Evolutionary conservation across 2,329 filamentous ascomycete genomes (phyloP), one percentile per base, ranked within the genome.

Genomic region (Dothideomycetidae sp.): DNA sequence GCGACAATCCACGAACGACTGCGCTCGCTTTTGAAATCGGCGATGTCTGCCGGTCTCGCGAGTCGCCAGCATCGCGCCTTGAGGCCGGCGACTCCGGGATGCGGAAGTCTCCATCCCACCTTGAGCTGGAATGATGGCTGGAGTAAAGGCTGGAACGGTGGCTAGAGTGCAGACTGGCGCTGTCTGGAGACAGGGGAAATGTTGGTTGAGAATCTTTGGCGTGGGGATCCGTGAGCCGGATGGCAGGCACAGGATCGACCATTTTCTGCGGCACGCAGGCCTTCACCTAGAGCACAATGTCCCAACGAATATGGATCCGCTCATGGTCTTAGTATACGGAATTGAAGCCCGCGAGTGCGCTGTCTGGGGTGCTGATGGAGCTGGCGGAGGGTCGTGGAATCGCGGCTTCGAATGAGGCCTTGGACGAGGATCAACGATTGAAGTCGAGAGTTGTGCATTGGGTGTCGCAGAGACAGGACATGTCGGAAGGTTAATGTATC

Each of bases 211-310:
- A 40, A 39, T 57, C 53, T 42, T 48, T 49, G 41, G 51, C 51
- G 13, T 57, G 54, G 41, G 60, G 55, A 50, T 66, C 60, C 26
- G 58, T 61, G 39, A 62, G 54, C 45, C 56, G 60, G 50, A 66
- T 64, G 41, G 57, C 56, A 29, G 63, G 60, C 33, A 63, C 41
- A 17, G 48, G 45, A 31, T 61, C 54, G 32, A 55, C 50, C 58
- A 61, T 63, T 17, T 10, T 19, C 17, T 32, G 28, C 17, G 13
- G 36, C 33, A 32, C 36, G 33, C 17, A n/a, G n/a, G n/a, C 15
- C 18, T 32, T 26, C 29, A 14, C 26, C 30, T 31, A 38, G 14
- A 28, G 31, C 33, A 38, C 36, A 38, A 15, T 7, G 21, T n/a
- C 21, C n/a, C 21, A 26, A 26, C 7, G n/a, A 26, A 7, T 7